Base-by-base conservation (phyloP, 106 monocot genomes). In the Dendrobium officinale region DNA sequence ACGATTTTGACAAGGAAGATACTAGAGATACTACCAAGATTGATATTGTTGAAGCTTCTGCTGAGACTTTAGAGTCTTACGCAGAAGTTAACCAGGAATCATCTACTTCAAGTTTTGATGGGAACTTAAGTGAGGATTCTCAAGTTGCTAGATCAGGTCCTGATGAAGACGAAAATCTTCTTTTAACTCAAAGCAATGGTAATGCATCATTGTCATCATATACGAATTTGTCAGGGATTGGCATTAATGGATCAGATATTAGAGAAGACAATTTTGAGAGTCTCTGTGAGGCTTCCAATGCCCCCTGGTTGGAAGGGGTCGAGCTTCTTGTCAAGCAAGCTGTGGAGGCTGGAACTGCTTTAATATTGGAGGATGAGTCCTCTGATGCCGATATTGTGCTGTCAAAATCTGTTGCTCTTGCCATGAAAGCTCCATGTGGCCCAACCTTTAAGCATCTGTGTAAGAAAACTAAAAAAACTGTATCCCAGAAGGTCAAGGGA, bases 351-450 rank as follows among this genome's bases (percentile, higher is more conserved):
- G 93, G 99, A 49, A 80, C 79, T 74, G 99, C 99, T 20, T 22
- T 93, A 22, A 47, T 90, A 17, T 78, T 99, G 73, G 85, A 87
- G 47, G 66, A 82, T 51, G 87, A 82, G 44, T 79, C 47, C 37
- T 79, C 85, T 51, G 99, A 99, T 91, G 86, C 95, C 40, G 67
- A 95, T 75, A 43, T 83, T 66, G 88, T 88, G 2, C 91, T 80
- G 75, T 79, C 88, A 76, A 89, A 80, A 82, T 91, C 95, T 51
- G 81, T 91, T 72, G 82, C 85, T 51, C 89, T 95, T 85, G 90
- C 95, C 29, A 92, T 84, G 87, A 88, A 80, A 61, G 91, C 93
- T 72, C 89, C 91, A 37, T 48, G 77, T 41, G 90, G 88, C 7
- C 99, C 88, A 26, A 67, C 72, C 19, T 95, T 93, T 84, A 79